Conservation (phyloP, 768 basidiomycete species). For the Pleurotus tuber-regium region DNA sequence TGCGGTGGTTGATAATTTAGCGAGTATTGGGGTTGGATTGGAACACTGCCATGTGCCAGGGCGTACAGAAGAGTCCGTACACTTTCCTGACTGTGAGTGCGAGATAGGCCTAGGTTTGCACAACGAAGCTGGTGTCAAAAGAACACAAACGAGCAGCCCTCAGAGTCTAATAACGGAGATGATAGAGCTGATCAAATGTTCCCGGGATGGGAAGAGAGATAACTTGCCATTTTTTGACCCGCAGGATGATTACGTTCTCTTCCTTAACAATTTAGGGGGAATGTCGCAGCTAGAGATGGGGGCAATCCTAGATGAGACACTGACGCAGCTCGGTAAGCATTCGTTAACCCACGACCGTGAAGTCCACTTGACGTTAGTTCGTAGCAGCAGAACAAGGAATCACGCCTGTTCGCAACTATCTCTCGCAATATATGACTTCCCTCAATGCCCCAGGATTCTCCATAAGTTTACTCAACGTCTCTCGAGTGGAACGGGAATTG, state of each 20-base stretch:
- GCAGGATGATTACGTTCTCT: conserved; percentile 46
- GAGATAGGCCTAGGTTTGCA: conserved; percentile 57
- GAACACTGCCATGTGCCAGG: conserved; percentile 63
- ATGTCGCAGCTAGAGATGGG: conserved; percentile 51
- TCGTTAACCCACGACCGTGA: too few species aligned
- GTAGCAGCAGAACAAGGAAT: conserved; percentile 27
- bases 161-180: conserved; percentile 28
- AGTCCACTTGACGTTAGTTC: too few species aligned
- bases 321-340: conserved; percentile 40
- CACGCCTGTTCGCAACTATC: conserved; percentile 39
- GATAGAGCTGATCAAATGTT: conserved; percentile 26
- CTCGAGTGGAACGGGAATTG: conserved; percentile 23
- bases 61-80: conserved; percentile 15
- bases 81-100: conserved; percentile 25
- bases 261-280: conserved; percentile 57
- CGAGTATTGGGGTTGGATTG: conserved; percentile 39
- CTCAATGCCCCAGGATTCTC: conserved; percentile 62
- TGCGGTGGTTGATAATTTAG: conserved; percentile 28
- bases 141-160: conserved; percentile 34
- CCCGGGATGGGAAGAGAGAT: conserved; percentile 18
- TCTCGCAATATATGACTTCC: conserved; percentile 55
- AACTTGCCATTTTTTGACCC: background rate
- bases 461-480: conserved; percentile 46
- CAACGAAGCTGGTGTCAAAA: conserved; percentile 47
- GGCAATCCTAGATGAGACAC: conserved; percentile 42